A percentile compares a stretch with the other conserved stretches of the same genome.
phyloP scores from a whole-genome alignment of 2,329 filamentous ascomycete species.

The Chrysoporthe austroafricana region DNA sequence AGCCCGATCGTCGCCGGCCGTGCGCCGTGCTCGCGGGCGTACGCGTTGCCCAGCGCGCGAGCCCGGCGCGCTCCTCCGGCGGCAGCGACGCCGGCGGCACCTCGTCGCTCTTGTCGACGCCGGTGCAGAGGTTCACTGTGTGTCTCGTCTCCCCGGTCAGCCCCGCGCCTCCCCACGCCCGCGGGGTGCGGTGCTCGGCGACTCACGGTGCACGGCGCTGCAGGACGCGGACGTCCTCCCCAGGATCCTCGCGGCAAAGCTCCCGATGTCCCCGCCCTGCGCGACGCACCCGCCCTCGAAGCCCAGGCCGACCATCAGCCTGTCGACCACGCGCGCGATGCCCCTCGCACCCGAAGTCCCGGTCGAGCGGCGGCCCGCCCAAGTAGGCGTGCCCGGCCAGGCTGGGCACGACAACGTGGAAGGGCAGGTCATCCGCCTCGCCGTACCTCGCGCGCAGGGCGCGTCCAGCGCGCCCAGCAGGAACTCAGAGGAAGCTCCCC shows the following conservation, averaged over 20 bases:
- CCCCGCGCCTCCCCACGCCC: not conserved
- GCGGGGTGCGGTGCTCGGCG: not conserved
- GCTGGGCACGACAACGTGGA: slow-evolving; percentile 59
- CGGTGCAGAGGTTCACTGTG: slow-evolving; percentile 1
- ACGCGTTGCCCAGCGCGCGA: slow-evolving; percentile 51
- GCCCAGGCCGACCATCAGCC: slow-evolving; percentile 56
- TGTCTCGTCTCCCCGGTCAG: not conserved
- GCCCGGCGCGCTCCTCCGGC: not conserved
- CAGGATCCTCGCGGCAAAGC: slow-evolving; percentile 46
- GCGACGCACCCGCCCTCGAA: slow-evolving; percentile 55
- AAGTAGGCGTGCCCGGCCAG: slow-evolving; percentile 58
- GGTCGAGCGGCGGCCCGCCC: slow-evolving; percentile 48
- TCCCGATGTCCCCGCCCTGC: slow-evolving; percentile 62
- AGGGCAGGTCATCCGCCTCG: slow-evolving; percentile 51
- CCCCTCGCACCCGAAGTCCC: slow-evolving; percentile 46
- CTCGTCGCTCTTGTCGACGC: not conserved
- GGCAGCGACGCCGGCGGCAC: not conserved
- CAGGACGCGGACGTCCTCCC: slow-evolving; percentile 47
- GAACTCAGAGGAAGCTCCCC: slow-evolving; percentile 56
- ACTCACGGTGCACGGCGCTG: slow-evolving; percentile 43
- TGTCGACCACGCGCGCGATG: slow-evolving; percentile 50
- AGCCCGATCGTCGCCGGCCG: slow-evolving; percentile 60
- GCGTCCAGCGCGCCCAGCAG: slow-evolving; percentile 50
- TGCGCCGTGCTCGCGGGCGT: slow-evolving; percentile 56
- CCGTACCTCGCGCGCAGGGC: slow-evolving; percentile 52